Percentiles rank a stretch among this genome's conserved stretches.
Conservation (phyloP, 2,329 filamentous ascomycete genomes). For the Macrophomina pseudophaseolina region DNA sequence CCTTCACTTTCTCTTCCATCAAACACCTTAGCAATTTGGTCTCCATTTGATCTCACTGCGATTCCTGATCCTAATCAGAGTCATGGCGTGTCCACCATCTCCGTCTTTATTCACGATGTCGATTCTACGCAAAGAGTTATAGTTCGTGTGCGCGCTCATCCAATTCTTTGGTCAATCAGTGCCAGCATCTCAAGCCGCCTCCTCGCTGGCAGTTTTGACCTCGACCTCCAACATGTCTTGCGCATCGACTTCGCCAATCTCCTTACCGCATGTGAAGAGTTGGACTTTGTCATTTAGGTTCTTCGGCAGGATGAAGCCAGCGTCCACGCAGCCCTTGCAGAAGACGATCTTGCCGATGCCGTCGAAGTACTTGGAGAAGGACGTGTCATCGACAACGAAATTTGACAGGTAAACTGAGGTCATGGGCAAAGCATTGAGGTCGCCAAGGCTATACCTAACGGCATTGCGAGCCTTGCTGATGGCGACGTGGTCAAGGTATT, state of each 20-base stretch:
- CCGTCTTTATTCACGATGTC: neutral
- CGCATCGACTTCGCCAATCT: neutral
- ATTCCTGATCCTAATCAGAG: neutral
- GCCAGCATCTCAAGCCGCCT: neutral
- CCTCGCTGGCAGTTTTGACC: neutral
- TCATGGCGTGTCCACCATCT: neutral
- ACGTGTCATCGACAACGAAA: slow-evolving; percentile 41
- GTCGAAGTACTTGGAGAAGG: slow-evolving; percentile 31
- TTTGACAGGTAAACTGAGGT: slow-evolving; percentile 38
- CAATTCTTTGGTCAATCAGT: neutral
- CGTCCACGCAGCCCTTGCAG: slow-evolving; percentile 16
- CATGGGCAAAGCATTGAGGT: slow-evolving; percentile 13
- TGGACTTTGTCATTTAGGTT: neutral
- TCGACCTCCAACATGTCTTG: neutral
- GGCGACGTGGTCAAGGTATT: slow-evolving; percentile 40
- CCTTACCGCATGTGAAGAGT: neutral
- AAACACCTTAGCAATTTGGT: neutral
- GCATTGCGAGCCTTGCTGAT: slow-evolving; percentile 41
- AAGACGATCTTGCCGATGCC: slow-evolving; percentile 9
- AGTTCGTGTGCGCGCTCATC: slow-evolving; percentile 5
- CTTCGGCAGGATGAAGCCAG: slow-evolving; percentile 20
- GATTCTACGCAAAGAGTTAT: neutral
- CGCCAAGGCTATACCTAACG: slow-evolving; percentile 32
- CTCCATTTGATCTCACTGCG: neutral
- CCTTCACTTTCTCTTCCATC: neutral